These are phyloP conservation scores for Musa troglodytarum DNA, from an alignment of 176 grass and related monocot species.

Conservation along the genomic window DNA sequence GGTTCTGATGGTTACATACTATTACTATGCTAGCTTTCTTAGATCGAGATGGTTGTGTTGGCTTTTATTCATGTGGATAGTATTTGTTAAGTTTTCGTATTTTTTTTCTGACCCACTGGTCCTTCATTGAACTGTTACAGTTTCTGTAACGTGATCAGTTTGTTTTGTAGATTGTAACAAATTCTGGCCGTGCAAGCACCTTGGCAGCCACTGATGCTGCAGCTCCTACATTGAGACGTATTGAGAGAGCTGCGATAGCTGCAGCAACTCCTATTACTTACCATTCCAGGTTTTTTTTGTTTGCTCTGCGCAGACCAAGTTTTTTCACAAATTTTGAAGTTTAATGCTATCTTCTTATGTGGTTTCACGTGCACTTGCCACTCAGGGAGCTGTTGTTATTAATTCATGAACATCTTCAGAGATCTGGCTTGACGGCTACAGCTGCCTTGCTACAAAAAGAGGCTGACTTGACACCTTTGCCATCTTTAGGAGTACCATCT, in stretches of 20 bases:
- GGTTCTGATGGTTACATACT: no score
- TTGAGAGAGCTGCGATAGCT: constrained; percentile 91
- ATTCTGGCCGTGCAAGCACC: constrained; percentile 94
- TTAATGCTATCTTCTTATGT: not conserved
- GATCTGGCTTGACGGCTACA: constrained; percentile 67
- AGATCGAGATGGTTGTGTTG: no score
- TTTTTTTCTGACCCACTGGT: not conserved
- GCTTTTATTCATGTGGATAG: no score
- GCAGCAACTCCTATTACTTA: constrained; percentile 94
- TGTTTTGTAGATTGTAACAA: constrained; percentile 55
- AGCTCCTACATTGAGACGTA: constrained; percentile 82
- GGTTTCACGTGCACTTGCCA: not conserved
- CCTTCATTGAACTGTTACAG: not conserved
- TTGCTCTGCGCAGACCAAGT: not conserved
- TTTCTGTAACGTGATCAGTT: not conserved
- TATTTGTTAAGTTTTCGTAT: not conserved
- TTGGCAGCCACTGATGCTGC: constrained; percentile 91
- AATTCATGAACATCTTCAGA: constrained; percentile 95
- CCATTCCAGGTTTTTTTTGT: constrained; percentile 62
- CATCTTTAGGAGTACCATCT: constrained; percentile 31
- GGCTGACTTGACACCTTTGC: constrained; percentile 68
- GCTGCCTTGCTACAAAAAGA: constrained; percentile 83
- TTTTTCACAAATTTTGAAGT: not conserved
- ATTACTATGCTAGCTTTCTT: no score
- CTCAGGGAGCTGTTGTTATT: constrained; percentile 83